Evolutionary conservation across 148 eudicot genomes (phyloP).

Genomic region (Nepenthes mirabilis): DNA sequence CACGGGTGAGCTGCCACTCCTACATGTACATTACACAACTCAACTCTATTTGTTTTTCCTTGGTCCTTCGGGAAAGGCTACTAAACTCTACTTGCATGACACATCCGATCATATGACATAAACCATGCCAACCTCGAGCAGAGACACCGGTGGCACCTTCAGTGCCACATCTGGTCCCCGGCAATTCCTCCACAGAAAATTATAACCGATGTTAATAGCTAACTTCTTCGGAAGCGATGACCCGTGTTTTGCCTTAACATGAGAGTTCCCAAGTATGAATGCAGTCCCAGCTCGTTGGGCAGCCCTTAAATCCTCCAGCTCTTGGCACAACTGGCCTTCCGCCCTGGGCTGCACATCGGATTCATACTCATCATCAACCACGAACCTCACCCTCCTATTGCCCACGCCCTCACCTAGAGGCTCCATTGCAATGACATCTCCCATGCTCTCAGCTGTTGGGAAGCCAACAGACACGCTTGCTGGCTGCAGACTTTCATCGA

Average conservation of each 20-base stretch:
- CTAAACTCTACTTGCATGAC: conserved; percentile 6
- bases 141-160: conserved; percentile 72
- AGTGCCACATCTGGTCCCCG: conserved; percentile 76
- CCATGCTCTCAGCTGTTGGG: conserved; percentile 36
- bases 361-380: conserved; percentile 18
- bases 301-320: conserved; percentile 49
- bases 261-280: conserved; percentile 77
- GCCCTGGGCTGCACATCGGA: conserved; percentile 10
- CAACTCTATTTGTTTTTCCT: no score
- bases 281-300: conserved; percentile 81
- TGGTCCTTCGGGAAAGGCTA: no score
- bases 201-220: conserved; percentile 70
- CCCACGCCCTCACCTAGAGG: conserved; percentile 5
- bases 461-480: conserved; percentile 60
- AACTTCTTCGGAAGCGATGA: conserved; percentile 59
- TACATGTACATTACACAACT: no score
- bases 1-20: no score
- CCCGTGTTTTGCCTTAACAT: conserved; percentile 75
- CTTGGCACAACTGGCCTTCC: conserved; percentile 35
- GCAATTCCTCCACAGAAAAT: conserved; percentile 74
- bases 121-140: conserved; percentile 92
- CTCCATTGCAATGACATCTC: conserved; percentile 43
- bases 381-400: conserved; percentile 44
- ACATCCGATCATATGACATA: conserved; percentile 43
- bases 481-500: conserved; percentile 38